Conservation (phyloP, 2,329 filamentous ascomycete genomes). For the Cercospora nicotianae region DNA sequence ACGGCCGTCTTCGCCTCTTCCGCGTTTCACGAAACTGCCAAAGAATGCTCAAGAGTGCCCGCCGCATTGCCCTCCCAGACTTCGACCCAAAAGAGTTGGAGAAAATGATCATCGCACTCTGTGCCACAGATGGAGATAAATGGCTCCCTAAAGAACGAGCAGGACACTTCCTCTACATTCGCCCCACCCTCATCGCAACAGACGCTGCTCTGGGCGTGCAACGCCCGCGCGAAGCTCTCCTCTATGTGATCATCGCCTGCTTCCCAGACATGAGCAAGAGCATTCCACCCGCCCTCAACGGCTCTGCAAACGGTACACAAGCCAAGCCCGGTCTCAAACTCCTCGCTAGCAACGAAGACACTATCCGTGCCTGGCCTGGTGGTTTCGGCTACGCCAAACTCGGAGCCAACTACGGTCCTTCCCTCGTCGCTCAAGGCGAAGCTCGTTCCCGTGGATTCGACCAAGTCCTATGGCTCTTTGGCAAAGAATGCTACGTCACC, state of each 20-base stretch:
- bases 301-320: slow-evolving; percentile 19
- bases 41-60: slow-evolving; percentile 58
- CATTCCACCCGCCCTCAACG: slow-evolving; percentile 34
- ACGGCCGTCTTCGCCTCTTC: slow-evolving; percentile 74
- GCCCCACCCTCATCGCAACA: slow-evolving; percentile 83
- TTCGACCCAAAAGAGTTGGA: slow-evolving; percentile 72
- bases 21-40: slow-evolving; percentile 71
- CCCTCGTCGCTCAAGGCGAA: slow-evolving; percentile 73
- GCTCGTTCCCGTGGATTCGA: slow-evolving; percentile 73
- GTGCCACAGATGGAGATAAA: slow-evolving; percentile 70
- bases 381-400: slow-evolving; percentile 92
- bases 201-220: slow-evolving; percentile 78
- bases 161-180: slow-evolving; percentile 71
- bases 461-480: slow-evolving; percentile 94
- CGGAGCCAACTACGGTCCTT: slow-evolving; percentile 90
- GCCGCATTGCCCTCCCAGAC: slow-evolving; percentile 70
- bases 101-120: slow-evolving; percentile 69
- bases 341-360: slow-evolving; percentile 76
- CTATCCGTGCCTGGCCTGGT: slow-evolving; percentile 87
- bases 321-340: slow-evolving; percentile 58
- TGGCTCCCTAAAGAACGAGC: slow-evolving; percentile 73
- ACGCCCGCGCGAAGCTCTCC: slow-evolving; percentile 75
- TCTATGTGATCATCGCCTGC: slow-evolving; percentile 71
- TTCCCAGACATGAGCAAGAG: slow-evolving; percentile 48
- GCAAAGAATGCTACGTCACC: slow-evolving; percentile 72